Conservation (phyloP, 345 rosid genomes). For the Clarkia xantiana region DNA sequence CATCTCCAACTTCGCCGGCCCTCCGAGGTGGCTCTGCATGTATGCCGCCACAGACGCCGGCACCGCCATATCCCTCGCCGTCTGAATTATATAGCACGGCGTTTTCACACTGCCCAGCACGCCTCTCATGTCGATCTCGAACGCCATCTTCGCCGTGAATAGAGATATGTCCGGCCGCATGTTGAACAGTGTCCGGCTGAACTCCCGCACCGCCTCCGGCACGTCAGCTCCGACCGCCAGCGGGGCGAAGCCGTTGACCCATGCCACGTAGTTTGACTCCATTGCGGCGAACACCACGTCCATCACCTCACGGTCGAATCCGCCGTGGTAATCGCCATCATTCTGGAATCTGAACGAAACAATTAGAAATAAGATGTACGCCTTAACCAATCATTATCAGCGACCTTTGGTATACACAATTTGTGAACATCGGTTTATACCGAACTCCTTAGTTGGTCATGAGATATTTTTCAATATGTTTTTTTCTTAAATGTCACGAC, state of each 20-base stretch:
- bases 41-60: slow-evolving; percentile 32
- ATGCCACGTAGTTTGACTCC: slow-evolving; percentile 38
- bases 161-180: slow-evolving; percentile 44
- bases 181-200: slow-evolving; percentile 38
- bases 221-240: slow-evolving; percentile 38
- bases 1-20: slow-evolving; percentile 28
- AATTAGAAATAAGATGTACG: background rate
- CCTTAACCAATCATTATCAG: too few species aligned
- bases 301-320: slow-evolving; percentile 24
- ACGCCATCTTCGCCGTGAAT: slow-evolving; percentile 21
- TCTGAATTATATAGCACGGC: slow-evolving; percentile 34
- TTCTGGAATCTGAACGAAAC: slow-evolving; percentile 10
- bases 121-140: slow-evolving; percentile 30
- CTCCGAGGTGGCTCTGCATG: slow-evolving; percentile 31
- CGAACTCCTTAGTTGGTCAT: too few species aligned
- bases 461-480: too few species aligned
- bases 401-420: too few species aligned
- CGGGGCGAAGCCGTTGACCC: slow-evolving; percentile 40
- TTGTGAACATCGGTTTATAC: too few species aligned
- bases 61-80: slow-evolving; percentile 30
- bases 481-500: too few species aligned
- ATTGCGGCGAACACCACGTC: slow-evolving; percentile 30
- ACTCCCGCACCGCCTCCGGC: slow-evolving; percentile 36
- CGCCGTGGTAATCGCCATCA: slow-evolving; percentile 32
- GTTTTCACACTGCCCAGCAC: slow-evolving; percentile 25